A percentile compares a stretch with the other conserved stretches of the same genome.
Conservation (phyloP, 176 grass and related monocot genomes). For the Microstegium vimineum region DNA sequence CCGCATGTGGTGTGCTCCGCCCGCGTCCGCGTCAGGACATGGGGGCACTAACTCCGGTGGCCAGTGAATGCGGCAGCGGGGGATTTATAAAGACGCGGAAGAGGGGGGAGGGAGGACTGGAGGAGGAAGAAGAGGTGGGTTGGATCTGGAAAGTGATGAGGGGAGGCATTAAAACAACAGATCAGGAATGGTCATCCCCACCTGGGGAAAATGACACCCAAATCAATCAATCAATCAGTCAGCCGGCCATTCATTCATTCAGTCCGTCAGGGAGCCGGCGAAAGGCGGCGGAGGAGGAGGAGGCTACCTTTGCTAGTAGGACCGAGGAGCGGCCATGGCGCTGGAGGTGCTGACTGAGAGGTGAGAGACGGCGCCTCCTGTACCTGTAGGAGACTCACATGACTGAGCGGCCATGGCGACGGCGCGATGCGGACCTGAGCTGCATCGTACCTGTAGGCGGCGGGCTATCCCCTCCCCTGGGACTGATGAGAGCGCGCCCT, state of each 20-base stretch:
- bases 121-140: slow-evolving; percentile 7
- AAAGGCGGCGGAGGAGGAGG: not conserved
- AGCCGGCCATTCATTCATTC: not conserved
- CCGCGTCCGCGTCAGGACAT: slow-evolving; percentile 43
- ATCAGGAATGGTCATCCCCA: slow-evolving; percentile 41
- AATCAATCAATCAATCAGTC: not conserved
- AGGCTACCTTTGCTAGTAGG: slow-evolving; percentile 32
- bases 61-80: slow-evolving; percentile 47
- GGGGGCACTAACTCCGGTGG: slow-evolving; percentile 43
- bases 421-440: not conserved
- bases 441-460: not conserved
- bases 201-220: slow-evolving; percentile 47
- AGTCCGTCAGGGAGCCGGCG: not conserved
- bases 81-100: slow-evolving; percentile 32
- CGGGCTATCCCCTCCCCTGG: not conserved
- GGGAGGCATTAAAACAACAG: slow-evolving; percentile 26
- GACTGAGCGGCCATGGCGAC: slow-evolving; percentile 11
- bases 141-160: slow-evolving; percentile 56
- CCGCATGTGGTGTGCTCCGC: slow-evolving; percentile 33
- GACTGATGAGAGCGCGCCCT: not conserved
- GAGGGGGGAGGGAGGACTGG: not conserved
- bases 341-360: not conserved
- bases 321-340: slow-evolving; percentile 19
- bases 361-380: not conserved
- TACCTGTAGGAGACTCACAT: not conserved